Evolutionary conservation across 352 stramenopile genomes (phyloP).

Genomic region (Globisporangium nunn): DNA sequence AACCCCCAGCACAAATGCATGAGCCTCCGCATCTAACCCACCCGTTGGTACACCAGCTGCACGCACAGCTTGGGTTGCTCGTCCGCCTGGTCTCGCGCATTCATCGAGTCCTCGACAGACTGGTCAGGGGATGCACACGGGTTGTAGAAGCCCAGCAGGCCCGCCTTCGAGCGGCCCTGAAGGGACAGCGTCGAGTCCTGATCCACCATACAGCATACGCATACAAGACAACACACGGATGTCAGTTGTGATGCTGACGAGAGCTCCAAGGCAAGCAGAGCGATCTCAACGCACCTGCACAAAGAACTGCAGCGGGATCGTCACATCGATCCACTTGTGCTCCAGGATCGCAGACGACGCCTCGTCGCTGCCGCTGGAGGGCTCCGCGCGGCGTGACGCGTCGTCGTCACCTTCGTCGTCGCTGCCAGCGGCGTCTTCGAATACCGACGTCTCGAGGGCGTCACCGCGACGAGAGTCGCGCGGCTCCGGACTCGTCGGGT

Average conservation of each 20-base stretch:
- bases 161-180: slow-evolving; percentile 48
- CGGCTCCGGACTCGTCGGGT: slow-evolving; percentile 51
- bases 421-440: slow-evolving; percentile 4
- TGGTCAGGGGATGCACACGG: slow-evolving; percentile 50
- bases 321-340: slow-evolving; percentile 71
- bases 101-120: slow-evolving; percentile 25
- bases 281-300: slow-evolving; percentile 57
- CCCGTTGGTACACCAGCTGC: no score
- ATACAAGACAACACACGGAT: no score
- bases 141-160: slow-evolving; percentile 78
- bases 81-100: background rate
- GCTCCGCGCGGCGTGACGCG: slow-evolving; percentile 8
- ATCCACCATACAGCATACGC: background rate
- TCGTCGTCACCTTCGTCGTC: slow-evolving; percentile 18
- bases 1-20: no score
- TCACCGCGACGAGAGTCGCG: slow-evolving; percentile 19
- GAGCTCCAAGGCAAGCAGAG: no score
- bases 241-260: no score
- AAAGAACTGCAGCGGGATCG: slow-evolving; percentile 76
- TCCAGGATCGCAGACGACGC: slow-evolving; percentile 12
- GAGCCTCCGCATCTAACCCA: no score
- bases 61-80: slow-evolving; percentile 56
- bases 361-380: slow-evolving; percentile 12
- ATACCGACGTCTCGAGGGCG: slow-evolving; percentile 12
- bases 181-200: slow-evolving; percentile 59